Evolutionary conservation across 306 rosid genomes (phyloP), one percentile per base, ranked within the genome.

Genomic region (Pueraria montana): DNA sequence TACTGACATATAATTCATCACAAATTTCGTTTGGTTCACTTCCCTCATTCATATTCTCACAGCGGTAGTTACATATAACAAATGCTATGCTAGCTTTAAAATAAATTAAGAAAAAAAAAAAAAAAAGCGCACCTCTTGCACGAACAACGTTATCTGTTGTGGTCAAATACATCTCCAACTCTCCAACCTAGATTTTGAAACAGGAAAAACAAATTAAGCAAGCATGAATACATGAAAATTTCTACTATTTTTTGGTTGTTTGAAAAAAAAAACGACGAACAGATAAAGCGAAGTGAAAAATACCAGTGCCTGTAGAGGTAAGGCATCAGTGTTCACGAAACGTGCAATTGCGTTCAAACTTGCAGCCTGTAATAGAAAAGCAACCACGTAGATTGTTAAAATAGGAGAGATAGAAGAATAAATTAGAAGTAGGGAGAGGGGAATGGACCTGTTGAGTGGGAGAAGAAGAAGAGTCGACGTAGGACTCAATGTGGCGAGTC

Each of bases 111-210:
- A n/a, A n/a, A 34, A 62, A 58, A 61, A 42, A 34, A 36, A 63
- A 46, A 61, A 42, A 65, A 55, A 27, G 42, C 45, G 68, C 72
- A 94, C 99, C 99, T 91, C 98, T 87, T 69, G 96, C 87, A 11
- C 97, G 98, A 80, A 94, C 59, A 52, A 90, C 79, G 50, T 84
- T 30, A 79, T 96, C 95, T 2, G 96, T 88, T 11, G 91, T 89
- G 56, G 98, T 96, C 91, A 93, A 88, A 83, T 94, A 93, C 97
- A 96, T 84, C 49, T 76, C 87, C 98, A 96, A 84, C 86, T 94
- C 96, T 74, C 81, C 82, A 64, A 96, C 92, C 99, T 96, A 64
- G 61, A 77, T 65, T 56, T 42, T 26, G 58, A 46, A 77, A 72
- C 69, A 74, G 63, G 9, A 61, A n/a, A 24, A 80, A 48, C 48